phyloP scores from a whole-genome alignment of 805 yeast species.

The Saturnispora serradocipensis region DNA sequence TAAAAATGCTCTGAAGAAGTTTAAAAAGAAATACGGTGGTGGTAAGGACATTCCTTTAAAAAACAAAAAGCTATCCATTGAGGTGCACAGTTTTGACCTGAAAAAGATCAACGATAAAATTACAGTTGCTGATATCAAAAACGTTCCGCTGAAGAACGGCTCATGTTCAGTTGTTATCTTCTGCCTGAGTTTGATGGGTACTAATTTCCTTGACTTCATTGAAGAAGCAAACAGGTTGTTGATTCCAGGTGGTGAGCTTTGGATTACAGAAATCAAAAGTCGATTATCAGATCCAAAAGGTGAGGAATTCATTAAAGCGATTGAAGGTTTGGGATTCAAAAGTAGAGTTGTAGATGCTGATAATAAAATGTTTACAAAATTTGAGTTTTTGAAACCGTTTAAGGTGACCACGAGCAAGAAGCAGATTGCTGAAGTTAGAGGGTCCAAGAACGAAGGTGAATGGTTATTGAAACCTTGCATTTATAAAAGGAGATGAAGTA shows the following conservation, averaged over 20 bases:
- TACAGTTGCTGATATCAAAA: slow-evolving; percentile 92
- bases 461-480: slow-evolving; percentile 95
- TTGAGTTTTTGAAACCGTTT: slow-evolving; percentile 87
- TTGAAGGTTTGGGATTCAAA: slow-evolving; percentile 75
- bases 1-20: slow-evolving; percentile 24
- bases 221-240: slow-evolving; percentile 82
- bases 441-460: slow-evolving; percentile 62
- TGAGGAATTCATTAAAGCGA: slow-evolving; percentile 68
- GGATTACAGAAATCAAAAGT: slow-evolving; percentile 97
- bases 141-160: slow-evolving; percentile 74
- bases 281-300: slow-evolving; percentile 73
- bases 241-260: slow-evolving; percentile 85
- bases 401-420: slow-evolving; percentile 54
- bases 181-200: slow-evolving; percentile 95
- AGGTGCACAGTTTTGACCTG: slow-evolving; percentile 85
- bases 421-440: slow-evolving; percentile 46
- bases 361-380: slow-evolving; percentile 90
- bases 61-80: slow-evolving; percentile 32
- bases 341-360: slow-evolving; percentile 79
- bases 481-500: slow-evolving; percentile 71
- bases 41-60: slow-evolving; percentile 13
- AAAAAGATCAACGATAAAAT: slow-evolving; percentile 81
- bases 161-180: slow-evolving; percentile 85
- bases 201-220: slow-evolving; percentile 86
- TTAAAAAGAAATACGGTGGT: slow-evolving; percentile 20